These are phyloP conservation scores for Scedosporium dehoogii DNA, from an alignment of 2,329 filamentous ascomycete species.

Conservation along the genomic window DNA sequence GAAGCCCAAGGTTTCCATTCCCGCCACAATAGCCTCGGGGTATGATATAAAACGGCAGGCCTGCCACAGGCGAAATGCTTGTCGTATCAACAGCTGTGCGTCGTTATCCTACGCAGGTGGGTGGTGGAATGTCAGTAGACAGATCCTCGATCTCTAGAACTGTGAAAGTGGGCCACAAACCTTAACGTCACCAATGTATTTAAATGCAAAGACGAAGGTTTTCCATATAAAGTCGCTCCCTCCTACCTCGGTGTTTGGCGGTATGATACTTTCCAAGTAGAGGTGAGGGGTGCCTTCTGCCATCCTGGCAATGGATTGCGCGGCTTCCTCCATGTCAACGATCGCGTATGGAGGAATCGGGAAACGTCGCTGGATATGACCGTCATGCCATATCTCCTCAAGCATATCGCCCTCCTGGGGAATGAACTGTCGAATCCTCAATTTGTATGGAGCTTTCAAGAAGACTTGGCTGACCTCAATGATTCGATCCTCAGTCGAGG, in stretches of 20 bases:
- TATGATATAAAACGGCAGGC: conserved; percentile 5
- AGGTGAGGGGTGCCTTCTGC: not conserved
- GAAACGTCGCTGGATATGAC: conserved; percentile 36
- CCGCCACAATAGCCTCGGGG: conserved; percentile 1
- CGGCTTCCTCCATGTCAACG: conserved; percentile 39
- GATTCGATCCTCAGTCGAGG: not conserved
- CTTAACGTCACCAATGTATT: not conserved
- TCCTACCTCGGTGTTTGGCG: not conserved
- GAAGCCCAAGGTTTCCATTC: not conserved
- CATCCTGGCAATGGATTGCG: not conserved
- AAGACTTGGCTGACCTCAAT: conserved; percentile 7
- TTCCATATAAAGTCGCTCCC: not conserved
- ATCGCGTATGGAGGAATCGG: conserved; percentile 45
- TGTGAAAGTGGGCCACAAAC: not conserved
- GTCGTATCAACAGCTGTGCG: not conserved
- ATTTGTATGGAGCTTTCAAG: not conserved
- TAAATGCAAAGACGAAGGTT: not conserved
- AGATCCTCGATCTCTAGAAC: not conserved
- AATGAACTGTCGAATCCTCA: conserved; percentile 43
- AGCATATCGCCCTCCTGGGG: conserved; percentile 45
- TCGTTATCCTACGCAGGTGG: not conserved
- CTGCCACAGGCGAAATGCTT: conserved; percentile 1
- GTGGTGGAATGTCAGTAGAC: not conserved
- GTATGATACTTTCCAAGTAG: not conserved
- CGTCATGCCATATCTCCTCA: conserved; percentile 39